Conservation (phyloP, 306 rosid species). For the Mimosa bimucronata region DNA sequence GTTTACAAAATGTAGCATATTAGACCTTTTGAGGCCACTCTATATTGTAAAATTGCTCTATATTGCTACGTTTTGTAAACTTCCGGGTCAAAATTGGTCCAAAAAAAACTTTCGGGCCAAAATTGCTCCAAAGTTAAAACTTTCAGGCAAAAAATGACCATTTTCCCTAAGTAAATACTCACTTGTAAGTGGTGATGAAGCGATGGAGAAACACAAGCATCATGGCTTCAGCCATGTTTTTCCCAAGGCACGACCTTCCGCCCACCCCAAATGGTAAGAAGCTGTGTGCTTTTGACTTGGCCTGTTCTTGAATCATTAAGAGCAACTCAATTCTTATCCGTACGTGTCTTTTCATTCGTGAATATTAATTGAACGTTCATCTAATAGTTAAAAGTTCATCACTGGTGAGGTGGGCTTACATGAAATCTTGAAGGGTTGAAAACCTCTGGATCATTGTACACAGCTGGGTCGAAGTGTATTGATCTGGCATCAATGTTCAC, state of each 20-base stretch:
- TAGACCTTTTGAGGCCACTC: too few relatives aligned
- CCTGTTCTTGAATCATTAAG: conserved; percentile 42
- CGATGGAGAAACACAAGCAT: conserved; percentile 89
- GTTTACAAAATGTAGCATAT: too few relatives aligned
- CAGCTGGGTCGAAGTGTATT: conserved; percentile 64
- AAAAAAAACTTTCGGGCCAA: too few relatives aligned
- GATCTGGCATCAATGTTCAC: conserved; percentile 79
- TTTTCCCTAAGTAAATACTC: too few relatives aligned
- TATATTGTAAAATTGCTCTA: too few relatives aligned
- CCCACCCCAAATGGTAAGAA: conserved; percentile 95
- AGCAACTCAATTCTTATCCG: neutral
- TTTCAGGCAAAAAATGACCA: too few relatives aligned
- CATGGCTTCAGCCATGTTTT: conserved; percentile 87
- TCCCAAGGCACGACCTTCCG: conserved; percentile 87
- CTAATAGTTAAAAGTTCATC: neutral
- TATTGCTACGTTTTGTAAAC: too few relatives aligned
- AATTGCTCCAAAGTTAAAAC: too few relatives aligned
- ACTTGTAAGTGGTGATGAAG: conserved; percentile 70
- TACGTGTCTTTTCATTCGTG: neutral
- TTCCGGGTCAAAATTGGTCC: too few relatives aligned
- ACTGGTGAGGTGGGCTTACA: conserved; percentile 40
- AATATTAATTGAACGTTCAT: neutral
- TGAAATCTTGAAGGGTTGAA: conserved; percentile 80
- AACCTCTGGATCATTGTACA: conserved; percentile 56
- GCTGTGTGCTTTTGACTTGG: conserved; percentile 62